phyloP scores from a whole-genome alignment of 495 filamentous ascomycete genomes.

The Geoglossum glabrum region DNA sequence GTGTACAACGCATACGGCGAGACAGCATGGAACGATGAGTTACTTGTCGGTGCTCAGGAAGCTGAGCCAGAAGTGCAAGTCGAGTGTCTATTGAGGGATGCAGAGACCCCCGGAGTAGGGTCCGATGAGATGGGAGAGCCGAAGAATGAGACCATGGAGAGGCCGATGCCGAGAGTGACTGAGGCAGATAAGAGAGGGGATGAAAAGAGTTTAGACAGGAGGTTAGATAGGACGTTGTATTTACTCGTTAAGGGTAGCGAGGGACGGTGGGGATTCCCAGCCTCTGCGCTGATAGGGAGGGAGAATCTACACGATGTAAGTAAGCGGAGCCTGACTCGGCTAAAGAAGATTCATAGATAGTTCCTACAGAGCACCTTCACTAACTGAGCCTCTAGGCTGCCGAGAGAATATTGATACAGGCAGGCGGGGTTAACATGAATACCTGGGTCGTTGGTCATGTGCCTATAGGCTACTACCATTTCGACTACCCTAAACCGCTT shows the following conservation, averaged over 20 bases:
- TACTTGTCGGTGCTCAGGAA: slow-evolving; percentile 48
- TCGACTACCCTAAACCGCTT: slow-evolving; percentile 22
- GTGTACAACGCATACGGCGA: slow-evolving; percentile 62
- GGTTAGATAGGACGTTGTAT: slow-evolving; percentile 64
- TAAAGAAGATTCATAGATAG: neutral
- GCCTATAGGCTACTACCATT: slow-evolving; percentile 61
- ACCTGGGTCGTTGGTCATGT: slow-evolving; percentile 91
- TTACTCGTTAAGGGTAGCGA: slow-evolving; percentile 52
- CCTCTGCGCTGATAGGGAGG: slow-evolving; percentile 36
- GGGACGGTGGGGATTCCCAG: slow-evolving; percentile 62
- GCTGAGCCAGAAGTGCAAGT: slow-evolving; percentile 38
- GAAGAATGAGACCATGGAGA: slow-evolving; percentile 48
- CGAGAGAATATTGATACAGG: slow-evolving; percentile 48
- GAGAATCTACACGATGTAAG: slow-evolving; percentile 69
- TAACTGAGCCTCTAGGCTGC: slow-evolving; percentile 41
- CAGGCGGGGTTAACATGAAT: slow-evolving; percentile 91
- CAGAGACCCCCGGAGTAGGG: slow-evolving; percentile 32
- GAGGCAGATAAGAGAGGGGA: slow-evolving; percentile 66
- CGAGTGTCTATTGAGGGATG: slow-evolving; percentile 53
- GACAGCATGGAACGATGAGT: slow-evolving; percentile 81
- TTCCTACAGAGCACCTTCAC: neutral
- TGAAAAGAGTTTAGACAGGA: slow-evolving; percentile 52
- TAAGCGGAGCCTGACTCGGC: neutral
- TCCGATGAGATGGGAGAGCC: slow-evolving; percentile 38
- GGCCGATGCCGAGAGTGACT: slow-evolving; percentile 47